Evolutionary conservation across 179 eudicot genomes (phyloP).

Genomic region (Camellia oleifera): DNA sequence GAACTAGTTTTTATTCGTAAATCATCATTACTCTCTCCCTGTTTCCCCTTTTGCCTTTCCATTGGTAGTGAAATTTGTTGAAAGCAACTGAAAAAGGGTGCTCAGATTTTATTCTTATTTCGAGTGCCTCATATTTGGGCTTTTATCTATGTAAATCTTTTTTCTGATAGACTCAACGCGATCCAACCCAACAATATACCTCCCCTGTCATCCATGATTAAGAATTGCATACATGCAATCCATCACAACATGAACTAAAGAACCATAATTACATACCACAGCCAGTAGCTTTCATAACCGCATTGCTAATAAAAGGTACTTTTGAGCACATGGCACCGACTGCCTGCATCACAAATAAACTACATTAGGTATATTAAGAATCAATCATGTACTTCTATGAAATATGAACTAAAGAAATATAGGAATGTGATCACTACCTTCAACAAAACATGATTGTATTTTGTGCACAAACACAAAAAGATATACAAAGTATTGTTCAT

Average conservation of each 20-base stretch:
- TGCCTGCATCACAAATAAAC: slow-evolving; percentile 46
- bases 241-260: not conserved
- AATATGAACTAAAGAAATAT: not conserved
- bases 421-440: not conserved
- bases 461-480: not conserved
- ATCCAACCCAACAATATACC: not conserved
- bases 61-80: not conserved
- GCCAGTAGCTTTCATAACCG: slow-evolving; percentile 82
- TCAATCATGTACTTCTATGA: not conserved
- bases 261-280: slow-evolving; percentile 54
- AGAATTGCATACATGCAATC: not conserved
- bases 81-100: not conserved
- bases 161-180: not conserved
- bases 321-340: slow-evolving; percentile 90
- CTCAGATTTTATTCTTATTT: not conserved
- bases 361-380: not conserved
- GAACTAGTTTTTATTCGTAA: not conserved
- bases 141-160: not conserved
- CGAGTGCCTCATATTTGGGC: not conserved
- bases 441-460: not conserved
- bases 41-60: not conserved
- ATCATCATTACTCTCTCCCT: not conserved
- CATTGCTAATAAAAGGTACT: slow-evolving; percentile 84
- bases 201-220: not conserved
- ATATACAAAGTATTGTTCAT: not conserved